A percentile compares a stretch with the other conserved stretches of the same genome.
Evolutionary conservation across 495 filamentous ascomycete species (phyloP).

Genomic region (Podospora pseudopauciseta): DNA sequence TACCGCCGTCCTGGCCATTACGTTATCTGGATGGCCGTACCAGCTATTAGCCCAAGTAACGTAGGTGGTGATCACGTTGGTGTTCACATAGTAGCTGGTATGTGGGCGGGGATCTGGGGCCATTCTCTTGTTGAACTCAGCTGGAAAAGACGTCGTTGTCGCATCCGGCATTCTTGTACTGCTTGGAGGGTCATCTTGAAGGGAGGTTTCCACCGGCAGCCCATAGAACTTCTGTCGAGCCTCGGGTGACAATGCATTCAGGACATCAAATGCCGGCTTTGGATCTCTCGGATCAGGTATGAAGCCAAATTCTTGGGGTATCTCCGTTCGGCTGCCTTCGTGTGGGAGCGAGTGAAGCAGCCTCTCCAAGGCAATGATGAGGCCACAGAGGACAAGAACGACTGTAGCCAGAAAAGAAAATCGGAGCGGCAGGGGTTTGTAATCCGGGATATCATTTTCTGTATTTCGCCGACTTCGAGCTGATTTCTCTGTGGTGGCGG

Average conservation of each 20-base stretch:
- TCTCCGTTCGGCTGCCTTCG: neutral
- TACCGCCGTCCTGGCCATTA: neutral
- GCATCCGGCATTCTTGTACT: neutral
- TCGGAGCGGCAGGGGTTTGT: neutral
- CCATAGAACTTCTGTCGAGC: neutral
- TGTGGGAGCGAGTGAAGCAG: neutral
- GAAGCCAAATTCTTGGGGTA: neutral
- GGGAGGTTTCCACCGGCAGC: neutral
- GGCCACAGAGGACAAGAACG: neutral
- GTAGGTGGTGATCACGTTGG: constrained; percentile 1
- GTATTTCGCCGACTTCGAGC: neutral
- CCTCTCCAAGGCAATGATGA: neutral
- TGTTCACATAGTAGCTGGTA: constrained; percentile 1
- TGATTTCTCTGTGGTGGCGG: neutral
- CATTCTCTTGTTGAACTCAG: neutral
- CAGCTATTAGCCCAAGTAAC: constrained; percentile 1
- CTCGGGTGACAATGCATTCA: neutral
- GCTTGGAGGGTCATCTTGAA: neutral
- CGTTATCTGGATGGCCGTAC: neutral
- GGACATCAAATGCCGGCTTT: neutral
- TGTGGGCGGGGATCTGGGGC: constrained; percentile 3
- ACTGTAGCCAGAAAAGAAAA: neutral
- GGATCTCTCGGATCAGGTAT: neutral
- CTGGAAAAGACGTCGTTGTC: neutral
- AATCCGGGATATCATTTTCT: neutral